A percentile compares a stretch with the other conserved stretches of the same genome.
These are phyloP conservation scores for Passalora sequoiae DNA, from an alignment of 2,329 filamentous ascomycete species.

Conservation along the genomic window DNA sequence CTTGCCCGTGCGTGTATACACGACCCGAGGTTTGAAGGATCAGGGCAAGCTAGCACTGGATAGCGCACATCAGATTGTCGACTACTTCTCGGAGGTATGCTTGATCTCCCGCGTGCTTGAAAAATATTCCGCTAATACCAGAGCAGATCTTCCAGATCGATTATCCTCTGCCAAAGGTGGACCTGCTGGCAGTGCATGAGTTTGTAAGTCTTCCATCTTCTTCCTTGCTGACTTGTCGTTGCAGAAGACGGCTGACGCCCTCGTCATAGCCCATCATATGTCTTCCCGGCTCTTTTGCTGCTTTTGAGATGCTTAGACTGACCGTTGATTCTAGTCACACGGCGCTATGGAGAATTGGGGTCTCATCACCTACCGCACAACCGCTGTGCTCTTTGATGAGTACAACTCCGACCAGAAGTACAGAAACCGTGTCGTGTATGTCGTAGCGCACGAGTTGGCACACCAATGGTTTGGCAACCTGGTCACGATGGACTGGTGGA, in stretches of 20 bases:
- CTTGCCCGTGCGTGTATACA: constrained; percentile 92
- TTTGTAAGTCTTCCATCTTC: constrained; percentile 58
- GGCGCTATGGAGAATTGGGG: constrained; percentile 97
- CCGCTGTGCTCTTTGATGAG: constrained; percentile 92
- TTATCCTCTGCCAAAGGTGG: constrained; percentile 87
- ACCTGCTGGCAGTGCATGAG: constrained; percentile 86
- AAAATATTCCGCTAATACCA: constrained; percentile 11
- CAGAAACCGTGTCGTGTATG: constrained; percentile 91
- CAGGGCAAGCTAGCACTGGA: constrained; percentile 86
- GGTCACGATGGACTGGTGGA: constrained; percentile 91
- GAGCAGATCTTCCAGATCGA: constrained; percentile 74
- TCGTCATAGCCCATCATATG: constrained; percentile 39
- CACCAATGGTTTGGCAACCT: constrained; percentile 96
- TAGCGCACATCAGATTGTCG: constrained; percentile 87
- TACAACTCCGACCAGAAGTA: constrained; percentile 83
- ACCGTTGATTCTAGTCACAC: constrained; percentile 49
- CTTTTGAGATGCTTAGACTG: constrained; percentile 32
- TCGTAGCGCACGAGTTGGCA: constrained; percentile 95
- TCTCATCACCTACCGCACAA: constrained; percentile 85
- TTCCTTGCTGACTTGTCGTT: neutral
- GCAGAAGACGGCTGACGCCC: constrained; percentile 16
- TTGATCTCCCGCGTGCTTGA: too few species aligned
- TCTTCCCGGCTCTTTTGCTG: constrained; percentile 22
- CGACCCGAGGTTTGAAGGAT: constrained; percentile 86
- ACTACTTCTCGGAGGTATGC: constrained; percentile 79